Conservation (phyloP, 768 basidiomycete genomes). For the Hericium coralloides region DNA sequence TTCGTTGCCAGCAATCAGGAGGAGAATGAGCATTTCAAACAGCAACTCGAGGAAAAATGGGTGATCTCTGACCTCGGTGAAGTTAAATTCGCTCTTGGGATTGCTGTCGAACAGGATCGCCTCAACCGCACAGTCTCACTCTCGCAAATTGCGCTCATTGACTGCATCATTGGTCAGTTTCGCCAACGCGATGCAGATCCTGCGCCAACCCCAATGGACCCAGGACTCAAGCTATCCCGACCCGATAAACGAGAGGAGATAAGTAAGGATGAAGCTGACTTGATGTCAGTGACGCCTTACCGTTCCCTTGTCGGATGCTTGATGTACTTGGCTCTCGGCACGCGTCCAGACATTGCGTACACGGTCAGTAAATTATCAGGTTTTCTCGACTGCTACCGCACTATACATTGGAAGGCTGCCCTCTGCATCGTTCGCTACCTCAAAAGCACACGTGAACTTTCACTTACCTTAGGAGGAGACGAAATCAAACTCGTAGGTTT, state of each 20-base stretch:
- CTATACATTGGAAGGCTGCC: constrained; percentile 27
- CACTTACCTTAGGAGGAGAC: constrained; percentile 15
- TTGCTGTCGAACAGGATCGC: constrained; percentile 21
- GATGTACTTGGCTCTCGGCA: constrained; percentile 14
- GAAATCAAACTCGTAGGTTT: not conserved
- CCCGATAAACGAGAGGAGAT: constrained; percentile 1
- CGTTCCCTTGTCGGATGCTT: constrained; percentile 16
- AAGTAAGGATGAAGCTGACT: not conserved
- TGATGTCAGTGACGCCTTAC: constrained; percentile 9
- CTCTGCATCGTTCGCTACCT: constrained; percentile 29
- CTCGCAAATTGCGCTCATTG: constrained; percentile 19
- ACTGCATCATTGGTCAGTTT: constrained; percentile 18
- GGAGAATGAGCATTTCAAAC: constrained; percentile 9
- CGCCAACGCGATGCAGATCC: constrained; percentile 23
- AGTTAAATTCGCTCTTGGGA: constrained; percentile 21
- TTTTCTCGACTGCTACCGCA: constrained; percentile 21
- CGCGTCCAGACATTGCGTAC: constrained; percentile 6
- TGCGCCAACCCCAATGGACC: constrained; percentile 25
- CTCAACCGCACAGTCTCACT: constrained; percentile 15
- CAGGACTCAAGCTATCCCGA: constrained; percentile 14
- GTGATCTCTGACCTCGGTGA: constrained; percentile 22
- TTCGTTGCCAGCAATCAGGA: constrained; percentile 17
- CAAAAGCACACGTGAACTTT: constrained; percentile 23
- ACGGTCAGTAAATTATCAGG: constrained; percentile 6
- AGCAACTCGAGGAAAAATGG: constrained; percentile 19